Conservation (phyloP, 306 rosid genomes). For the Comarum palustre region DNA sequence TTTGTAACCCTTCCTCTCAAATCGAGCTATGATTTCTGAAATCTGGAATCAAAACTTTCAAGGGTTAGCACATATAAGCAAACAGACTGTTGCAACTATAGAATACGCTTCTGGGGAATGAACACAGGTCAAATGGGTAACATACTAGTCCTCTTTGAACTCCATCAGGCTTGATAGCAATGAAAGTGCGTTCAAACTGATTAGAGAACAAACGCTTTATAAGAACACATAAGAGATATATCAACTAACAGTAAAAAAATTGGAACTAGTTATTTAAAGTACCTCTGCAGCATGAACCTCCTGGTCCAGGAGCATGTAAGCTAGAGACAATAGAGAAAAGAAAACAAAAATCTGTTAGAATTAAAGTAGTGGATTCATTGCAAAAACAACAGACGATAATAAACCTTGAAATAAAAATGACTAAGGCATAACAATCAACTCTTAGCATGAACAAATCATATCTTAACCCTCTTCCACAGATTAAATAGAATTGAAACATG, state of each 20-base stretch:
- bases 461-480: background rate
- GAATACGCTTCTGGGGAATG: background rate
- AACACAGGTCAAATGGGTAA: background rate
- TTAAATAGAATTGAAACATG: background rate
- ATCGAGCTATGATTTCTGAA: conserved; percentile 85
- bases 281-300: conserved; percentile 98
- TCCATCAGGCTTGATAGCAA: conserved; percentile 96
- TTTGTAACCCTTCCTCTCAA: conserved; percentile 83
- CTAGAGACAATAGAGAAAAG: conserved; percentile 39
- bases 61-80: conserved; percentile 12
- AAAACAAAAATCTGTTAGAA: conserved; percentile 4
- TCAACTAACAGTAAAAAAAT: conserved; percentile 5
- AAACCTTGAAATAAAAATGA: background rate
- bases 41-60: conserved; percentile 42
- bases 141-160: conserved; percentile 93
- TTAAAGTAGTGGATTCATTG: background rate
- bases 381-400: background rate
- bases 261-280: conserved; percentile 9
- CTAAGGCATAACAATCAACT: background rate
- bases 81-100: background rate
- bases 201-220: conserved; percentile 16
- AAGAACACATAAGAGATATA: conserved; percentile 9
- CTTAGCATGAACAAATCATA: background rate
- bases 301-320: conserved; percentile 80
- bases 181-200: conserved; percentile 86